phyloP scores from a whole-genome alignment of 2,329 filamentous ascomycete genomes.

The Sporothrix phasma region DNA sequence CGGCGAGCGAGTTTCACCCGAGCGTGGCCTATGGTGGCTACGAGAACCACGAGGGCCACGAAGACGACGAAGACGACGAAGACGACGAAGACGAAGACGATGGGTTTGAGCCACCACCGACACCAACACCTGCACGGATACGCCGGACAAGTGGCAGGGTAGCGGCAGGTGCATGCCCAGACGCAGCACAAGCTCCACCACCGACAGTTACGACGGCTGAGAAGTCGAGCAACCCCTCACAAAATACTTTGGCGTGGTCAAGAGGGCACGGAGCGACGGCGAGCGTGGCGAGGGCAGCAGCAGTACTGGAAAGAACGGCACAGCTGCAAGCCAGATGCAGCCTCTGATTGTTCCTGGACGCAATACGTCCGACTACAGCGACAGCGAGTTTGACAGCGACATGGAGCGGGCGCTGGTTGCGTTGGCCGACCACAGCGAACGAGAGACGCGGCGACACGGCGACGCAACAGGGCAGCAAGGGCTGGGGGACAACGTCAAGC shows the following conservation, averaged over 20 bases:
- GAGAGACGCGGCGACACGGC: neutral
- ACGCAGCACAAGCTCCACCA: neutral
- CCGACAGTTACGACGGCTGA: neutral
- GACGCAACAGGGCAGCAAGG: neutral
- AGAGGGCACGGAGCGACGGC: neutral
- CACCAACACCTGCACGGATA: conserved; percentile 4
- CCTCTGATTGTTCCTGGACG: neutral
- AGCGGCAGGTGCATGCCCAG: neutral
- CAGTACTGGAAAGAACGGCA: neutral
- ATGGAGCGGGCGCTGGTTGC: conserved; percentile 17
- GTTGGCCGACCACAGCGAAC: conserved; percentile 15
- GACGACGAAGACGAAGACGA: neutral
- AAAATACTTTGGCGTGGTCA: conserved; percentile 13
- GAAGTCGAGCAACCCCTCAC: conserved; percentile 9
- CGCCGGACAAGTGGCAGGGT: neutral
- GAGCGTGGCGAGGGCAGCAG: neutral
- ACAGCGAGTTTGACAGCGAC: conserved; percentile 18
- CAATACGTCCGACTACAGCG: conserved; percentile 11
- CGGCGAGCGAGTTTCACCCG: neutral
- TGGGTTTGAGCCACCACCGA: conserved; percentile 3
- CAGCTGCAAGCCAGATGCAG: neutral
- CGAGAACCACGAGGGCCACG: neutral
- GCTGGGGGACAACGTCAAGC: neutral
- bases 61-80: neutral
- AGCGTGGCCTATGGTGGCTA: neutral